These are phyloP conservation scores for Rubia yunnanensis DNA, from an alignment of 257 asterid species.

Conservation along the genomic window DNA sequence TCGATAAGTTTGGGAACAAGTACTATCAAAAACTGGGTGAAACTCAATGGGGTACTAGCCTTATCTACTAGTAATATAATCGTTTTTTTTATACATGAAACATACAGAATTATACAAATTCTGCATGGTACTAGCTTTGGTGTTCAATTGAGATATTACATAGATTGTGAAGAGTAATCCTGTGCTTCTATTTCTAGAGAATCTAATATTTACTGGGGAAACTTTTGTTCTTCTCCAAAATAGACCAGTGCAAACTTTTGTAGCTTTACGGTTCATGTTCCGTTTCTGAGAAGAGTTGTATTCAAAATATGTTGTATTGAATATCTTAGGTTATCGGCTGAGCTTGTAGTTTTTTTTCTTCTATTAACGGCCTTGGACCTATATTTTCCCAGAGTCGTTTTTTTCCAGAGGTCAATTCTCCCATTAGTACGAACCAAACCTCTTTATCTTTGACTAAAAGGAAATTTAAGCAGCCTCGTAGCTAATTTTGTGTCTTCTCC, in stretches of 20 bases:
- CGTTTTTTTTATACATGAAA: background rate
- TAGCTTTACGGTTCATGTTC: background rate
- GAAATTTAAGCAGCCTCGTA: background rate
- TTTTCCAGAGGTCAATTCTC: background rate
- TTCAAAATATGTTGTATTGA: background rate
- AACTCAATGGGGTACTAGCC: constrained; percentile 68
- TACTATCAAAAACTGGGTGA: constrained; percentile 84
- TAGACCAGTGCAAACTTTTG: background rate
- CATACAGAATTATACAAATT: background rate
- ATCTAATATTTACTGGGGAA: background rate
- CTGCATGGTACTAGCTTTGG: background rate
- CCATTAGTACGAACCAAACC: background rate
- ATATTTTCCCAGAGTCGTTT: background rate
- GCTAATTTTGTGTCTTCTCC: background rate
- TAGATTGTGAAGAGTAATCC: background rate
- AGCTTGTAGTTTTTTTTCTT: background rate
- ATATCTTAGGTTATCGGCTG: background rate
- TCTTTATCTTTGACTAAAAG: background rate
- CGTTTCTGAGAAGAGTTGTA: background rate
- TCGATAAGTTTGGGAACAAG: constrained; percentile 92
- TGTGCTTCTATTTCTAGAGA: background rate
- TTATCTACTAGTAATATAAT: background rate
- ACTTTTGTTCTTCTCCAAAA: background rate
- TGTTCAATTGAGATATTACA: background rate
- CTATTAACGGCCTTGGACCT: background rate